Evolutionary conservation across 2,329 filamentous ascomycete species (phyloP), one percentile per base, ranked within the genome.

Genomic region (Paecilomyces sp.): DNA sequence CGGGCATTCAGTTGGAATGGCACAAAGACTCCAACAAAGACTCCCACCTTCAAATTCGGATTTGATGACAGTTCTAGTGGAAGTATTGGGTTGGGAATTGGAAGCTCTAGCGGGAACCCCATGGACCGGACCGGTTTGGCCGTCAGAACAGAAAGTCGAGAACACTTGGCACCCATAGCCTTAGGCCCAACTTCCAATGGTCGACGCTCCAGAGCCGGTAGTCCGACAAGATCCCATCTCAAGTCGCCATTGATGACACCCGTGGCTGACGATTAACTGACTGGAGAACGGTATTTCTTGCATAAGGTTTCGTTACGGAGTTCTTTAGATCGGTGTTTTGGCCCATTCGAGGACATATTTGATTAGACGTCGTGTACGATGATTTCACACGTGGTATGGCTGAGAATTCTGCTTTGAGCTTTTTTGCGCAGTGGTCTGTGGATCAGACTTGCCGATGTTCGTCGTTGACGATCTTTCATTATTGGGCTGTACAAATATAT

Each of bases 131-230:
- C 84, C 54, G 92, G 92, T 1, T 73, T 97, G 63, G 87, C 90
- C 58, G 84, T 91, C 2, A 81, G 93, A 65, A 95, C 90, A 0
- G 93, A 97, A 71, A 96, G 91, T 71, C 82, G 91, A 57, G 94
- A 97, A 70, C 82, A 90, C 60, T 75, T 97, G 41, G 80, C 83
- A 15, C 82, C 79, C 8, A 71, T 84, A 13, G 82, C 78, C 74
- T 59, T 77, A 31, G 74, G 72, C 66, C 83, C 83, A 12, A 80
- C 77, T 55, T 77, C 80, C 57, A 77, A 75, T 58, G 75, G 75
- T 7, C 74, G 75, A 55, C 73, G 73, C 34, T 78, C 75, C 18
- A 71, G 79, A 62, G 67, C 77, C 9, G 75, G 76, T 53, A 80
- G 78, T 71, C 79, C 79, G 8, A 86, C 85, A 9, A 63, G 74